Evolutionary conservation across 2,329 filamentous ascomycete genomes (phyloP), one percentile per base, ranked within the genome.

Genomic region (Nannizziopsis arthrosporioides): DNA sequence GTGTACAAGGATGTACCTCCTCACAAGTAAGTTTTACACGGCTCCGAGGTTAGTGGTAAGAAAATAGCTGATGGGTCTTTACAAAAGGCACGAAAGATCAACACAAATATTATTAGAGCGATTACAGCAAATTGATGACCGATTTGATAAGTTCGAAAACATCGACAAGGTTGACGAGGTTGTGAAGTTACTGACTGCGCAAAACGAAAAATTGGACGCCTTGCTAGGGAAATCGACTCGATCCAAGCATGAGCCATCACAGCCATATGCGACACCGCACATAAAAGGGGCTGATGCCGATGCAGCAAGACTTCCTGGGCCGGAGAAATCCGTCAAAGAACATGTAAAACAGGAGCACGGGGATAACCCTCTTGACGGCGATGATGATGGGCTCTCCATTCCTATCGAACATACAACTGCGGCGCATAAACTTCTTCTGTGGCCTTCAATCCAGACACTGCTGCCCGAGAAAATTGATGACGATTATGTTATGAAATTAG

Each of bases 1-100:
- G 82, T 85, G 64, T 96, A 95, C 65, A 81, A 89, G 55, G 89
- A 95, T 60, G 84, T 92, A 5, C 84, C 87, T 17, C 87, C 87
- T 12, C 92, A 93, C 61, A 90, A 93, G 85, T 94, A 74, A 63
- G 83, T 61, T 12, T 11, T 12, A 1, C 19, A 30, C 12, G 27
- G 19, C 27, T 12, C n/a, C n/a, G n/a, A n/a, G n/a, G n/a, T 11
- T 31, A 30, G 14, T 31, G 27, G 14, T 35, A 7, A 36, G 17
- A 12, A 32, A 43, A 32, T 17, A 14, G 35, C 18, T 43, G 27
- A 10, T 34, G 32, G 31, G 3, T 43, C 32, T 17, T 2, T 35
- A 15, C 15, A 9, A 12, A 44, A 68, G 65, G 51, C 66, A 69
- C 52, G 66, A 69, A 50, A 67, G 67, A 51, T 59, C 62, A 3